Base-by-base conservation (phyloP, 768 basidiomycete species). In the Rhodotorula babjevae region DNA sequence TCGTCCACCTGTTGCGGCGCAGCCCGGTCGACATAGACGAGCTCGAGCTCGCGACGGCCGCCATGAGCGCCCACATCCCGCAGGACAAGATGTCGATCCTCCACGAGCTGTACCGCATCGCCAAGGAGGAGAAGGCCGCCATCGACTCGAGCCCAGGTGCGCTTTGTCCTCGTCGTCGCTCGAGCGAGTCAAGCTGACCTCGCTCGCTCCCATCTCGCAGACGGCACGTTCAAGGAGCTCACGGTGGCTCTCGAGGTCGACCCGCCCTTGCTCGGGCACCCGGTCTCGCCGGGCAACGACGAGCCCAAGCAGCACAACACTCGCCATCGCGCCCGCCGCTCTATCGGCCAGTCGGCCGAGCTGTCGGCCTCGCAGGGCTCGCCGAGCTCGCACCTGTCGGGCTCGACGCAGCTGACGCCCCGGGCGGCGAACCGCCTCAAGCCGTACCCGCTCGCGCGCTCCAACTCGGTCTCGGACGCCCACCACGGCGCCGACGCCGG, bases 91-190 rank as follows among this genome's bases (percentile, higher is more conserved):
- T 80, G 50, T 70, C 72, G 25, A 79, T 81, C 65, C 68, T 82
- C 19, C 70, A 79, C 8, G 80, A 81, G 63, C 76, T 83, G 33
- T 82, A 81, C 76, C 67, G 77, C 33, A 79, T 80, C 16, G 82
- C 80, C 27, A 79, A 79, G 67, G 81, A 81, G 68, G 82, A 82
- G 63, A 36, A 58, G 8, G 47, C 12, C 27, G 65, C 52, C 2
- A 44, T 67, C 3, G 42, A 52, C 19, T 49, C 47, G 8, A 36
- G 40, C 50, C 27, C 33, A 2, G 50, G 72, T 73, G n/a, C n/a
- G 72, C 21, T 21, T 46, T 3, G 18, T 12, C 16, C 16, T 40
- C 31, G 12, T 4, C 14, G 23, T 25, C 44, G 16, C 46, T 29
- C 25, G 11, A 36, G 5, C 36, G 36, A 36, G 36, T 36, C 9